A percentile compares a stretch with the other conserved stretches of the same genome.
Evolutionary conservation across 202 grass and related monocot species (phyloP).

Genomic region (Schoenoplectus triqueter): DNA sequence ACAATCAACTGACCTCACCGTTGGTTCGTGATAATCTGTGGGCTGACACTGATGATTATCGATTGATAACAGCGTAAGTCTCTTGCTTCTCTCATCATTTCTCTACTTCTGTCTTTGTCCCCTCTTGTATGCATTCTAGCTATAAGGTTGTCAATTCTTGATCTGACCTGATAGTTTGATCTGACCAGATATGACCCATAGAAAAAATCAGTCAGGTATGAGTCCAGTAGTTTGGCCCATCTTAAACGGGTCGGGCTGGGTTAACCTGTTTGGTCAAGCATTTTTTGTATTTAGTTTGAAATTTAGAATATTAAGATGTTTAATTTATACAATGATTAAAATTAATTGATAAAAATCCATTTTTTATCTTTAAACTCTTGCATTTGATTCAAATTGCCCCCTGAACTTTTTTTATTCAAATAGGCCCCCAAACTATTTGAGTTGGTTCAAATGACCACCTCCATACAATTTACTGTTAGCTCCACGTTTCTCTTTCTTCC

Average conservation of each 20-base stretch:
- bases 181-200: too few species aligned
- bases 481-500: too few species aligned
- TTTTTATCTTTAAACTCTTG: too few species aligned
- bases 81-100: neutral
- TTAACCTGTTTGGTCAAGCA: neutral
- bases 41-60: conserved; percentile 74
- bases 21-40: conserved; percentile 63
- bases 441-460: too few species aligned
- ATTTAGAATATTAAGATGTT: neutral
- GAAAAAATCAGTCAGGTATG: too few species aligned
- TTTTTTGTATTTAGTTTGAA: neutral
- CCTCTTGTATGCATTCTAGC: neutral
- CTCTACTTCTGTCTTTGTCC: neutral
- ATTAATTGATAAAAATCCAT: neutral
- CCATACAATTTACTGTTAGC: too few species aligned
- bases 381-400: too few species aligned
- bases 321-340: neutral
- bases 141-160: too few species aligned
- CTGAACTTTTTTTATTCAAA: too few species aligned
- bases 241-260: neutral
- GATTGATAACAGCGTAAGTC: conserved; percentile 69
- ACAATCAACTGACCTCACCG: conserved; percentile 60
- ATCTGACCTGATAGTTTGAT: too few species aligned
- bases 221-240: neutral
- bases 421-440: too few species aligned